Conservation (phyloP, 208 protist genomes). For the Phytomonas sp. region DNA sequence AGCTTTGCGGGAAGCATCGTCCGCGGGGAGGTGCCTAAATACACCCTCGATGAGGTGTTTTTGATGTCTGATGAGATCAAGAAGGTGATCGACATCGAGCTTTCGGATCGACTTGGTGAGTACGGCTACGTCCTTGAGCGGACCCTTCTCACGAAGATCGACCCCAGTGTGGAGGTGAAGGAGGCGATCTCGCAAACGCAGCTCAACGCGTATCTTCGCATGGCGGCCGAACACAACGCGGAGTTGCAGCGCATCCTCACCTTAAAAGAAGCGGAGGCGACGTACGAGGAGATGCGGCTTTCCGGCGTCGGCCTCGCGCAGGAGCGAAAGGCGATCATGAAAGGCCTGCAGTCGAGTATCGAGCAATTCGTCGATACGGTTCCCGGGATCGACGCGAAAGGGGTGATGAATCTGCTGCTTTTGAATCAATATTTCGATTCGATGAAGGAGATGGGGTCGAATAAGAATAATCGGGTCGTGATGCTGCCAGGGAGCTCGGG, state of each 20-base stretch:
- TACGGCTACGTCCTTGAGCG: conserved; percentile 67
- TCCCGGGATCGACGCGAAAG: conserved; percentile 29
- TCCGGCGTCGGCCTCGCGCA: conserved; percentile 59
- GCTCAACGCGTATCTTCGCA: conserved; percentile 55
- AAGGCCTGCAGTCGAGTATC: conserved; percentile 54
- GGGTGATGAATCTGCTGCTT: conserved; percentile 66
- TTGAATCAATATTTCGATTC: conserved; percentile 83
- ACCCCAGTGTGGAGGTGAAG: conserved; percentile 53
- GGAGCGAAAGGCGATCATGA: conserved; percentile 63
- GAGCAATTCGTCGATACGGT: conserved; percentile 44
- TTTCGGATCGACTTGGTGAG: conserved; percentile 38
- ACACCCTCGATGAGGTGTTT: conserved; percentile 74
- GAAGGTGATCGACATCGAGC: conserved; percentile 39
- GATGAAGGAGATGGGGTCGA: conserved; percentile 60
- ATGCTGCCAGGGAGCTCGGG: conserved; percentile 26
- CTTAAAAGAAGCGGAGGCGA: conserved; percentile 62
- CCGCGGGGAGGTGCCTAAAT: conserved; percentile 66
- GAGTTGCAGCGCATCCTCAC: conserved; percentile 56
- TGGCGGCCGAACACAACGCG: conserved; percentile 53
- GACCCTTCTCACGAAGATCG: conserved; percentile 66
- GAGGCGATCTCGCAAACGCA: conserved; percentile 72
- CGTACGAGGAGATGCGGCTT: conserved; percentile 64
- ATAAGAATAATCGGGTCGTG: conserved; percentile 32
- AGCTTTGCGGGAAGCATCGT: conserved; percentile 67
- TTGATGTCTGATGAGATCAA: conserved; percentile 59